Conservation (phyloP, 768 basidiomycete genomes). For the Amanita molliuscula region DNA sequence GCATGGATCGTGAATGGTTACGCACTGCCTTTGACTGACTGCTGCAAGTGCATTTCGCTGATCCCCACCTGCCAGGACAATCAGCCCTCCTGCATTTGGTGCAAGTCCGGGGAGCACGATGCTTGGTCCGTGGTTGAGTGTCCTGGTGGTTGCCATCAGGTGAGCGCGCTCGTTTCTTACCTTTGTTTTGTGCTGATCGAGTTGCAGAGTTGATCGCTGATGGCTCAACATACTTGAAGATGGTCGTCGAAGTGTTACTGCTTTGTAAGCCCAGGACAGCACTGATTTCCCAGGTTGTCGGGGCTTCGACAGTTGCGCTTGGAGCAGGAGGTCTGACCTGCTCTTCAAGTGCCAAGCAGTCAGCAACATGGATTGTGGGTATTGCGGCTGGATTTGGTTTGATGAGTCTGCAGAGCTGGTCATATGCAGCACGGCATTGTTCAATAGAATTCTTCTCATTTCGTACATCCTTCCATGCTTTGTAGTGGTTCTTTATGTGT, state of each 20-base stretch:
- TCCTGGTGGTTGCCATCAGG: not conserved
- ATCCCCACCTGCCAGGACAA: not conserved
- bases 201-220: not conserved
- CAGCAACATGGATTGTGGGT: not conserved
- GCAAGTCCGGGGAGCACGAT: not conserved
- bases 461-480: conserved; percentile 5
- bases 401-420: conserved; percentile 4
- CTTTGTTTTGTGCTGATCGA: not conserved
- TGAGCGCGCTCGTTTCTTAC: not conserved
- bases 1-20: no score
- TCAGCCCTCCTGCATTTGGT: not conserved
- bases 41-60: not conserved
- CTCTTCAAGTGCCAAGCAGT: conserved; percentile 1
- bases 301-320: not conserved
- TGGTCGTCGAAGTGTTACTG: not conserved
- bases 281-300: not conserved
- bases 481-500: conserved; percentile 9
- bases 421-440: not conserved
- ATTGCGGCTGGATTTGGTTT: not conserved
- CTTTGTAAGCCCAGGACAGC: no score
- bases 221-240: not conserved
- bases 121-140: not conserved
- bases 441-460: conserved; percentile 10
- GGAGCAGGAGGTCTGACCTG: not conserved
- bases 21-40: no score